A percentile compares a stretch with the other conserved stretches of the same genome.
These are phyloP conservation scores for Arthrinium puccinioides DNA, from an alignment of 2,329 filamentous ascomycete genomes.

Conservation along the genomic window DNA sequence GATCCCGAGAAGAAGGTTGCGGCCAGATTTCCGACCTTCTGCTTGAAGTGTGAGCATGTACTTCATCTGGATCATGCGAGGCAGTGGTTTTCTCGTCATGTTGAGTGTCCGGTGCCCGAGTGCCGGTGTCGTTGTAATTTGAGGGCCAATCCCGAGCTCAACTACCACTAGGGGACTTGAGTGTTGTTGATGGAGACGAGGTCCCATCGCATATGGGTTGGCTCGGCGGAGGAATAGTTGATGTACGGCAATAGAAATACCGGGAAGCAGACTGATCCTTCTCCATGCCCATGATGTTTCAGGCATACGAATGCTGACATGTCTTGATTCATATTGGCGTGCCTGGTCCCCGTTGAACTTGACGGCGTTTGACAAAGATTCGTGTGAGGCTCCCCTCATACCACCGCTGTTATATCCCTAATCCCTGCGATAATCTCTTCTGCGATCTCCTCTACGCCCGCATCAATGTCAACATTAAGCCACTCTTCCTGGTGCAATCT, in stretches of 20 bases:
- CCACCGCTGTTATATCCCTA: conserved; percentile 5
- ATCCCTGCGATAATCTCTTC: conserved; percentile 14
- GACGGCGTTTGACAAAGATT: no score
- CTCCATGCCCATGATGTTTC: no score
- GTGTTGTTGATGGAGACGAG: no score
- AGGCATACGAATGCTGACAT: no score
- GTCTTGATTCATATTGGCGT: no score
- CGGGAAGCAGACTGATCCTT: no score
- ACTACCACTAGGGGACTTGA: conserved; percentile 31
- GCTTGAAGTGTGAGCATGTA: conserved; percentile 60
- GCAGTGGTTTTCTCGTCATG: conserved; percentile 58
- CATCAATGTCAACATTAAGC: conserved; percentile 11
- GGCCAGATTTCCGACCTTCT: conserved; percentile 61
- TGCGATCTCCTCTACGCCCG: conserved; percentile 13
- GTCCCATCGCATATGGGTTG: no score
- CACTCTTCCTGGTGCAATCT: not conserved
- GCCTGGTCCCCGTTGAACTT: no score
- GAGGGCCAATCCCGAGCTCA: conserved; percentile 51
- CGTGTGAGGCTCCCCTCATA: no score
- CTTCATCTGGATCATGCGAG: conserved; percentile 60
- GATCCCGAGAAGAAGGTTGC: conserved; percentile 39
- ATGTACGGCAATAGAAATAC: no score
- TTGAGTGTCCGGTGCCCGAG: conserved; percentile 62
- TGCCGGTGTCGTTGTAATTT: conserved; percentile 60
- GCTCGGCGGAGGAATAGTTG: no score